Evolutionary conservation across 2,329 filamentous ascomycete species (phyloP).

Genomic region (Penicillium frequentans): DNA sequence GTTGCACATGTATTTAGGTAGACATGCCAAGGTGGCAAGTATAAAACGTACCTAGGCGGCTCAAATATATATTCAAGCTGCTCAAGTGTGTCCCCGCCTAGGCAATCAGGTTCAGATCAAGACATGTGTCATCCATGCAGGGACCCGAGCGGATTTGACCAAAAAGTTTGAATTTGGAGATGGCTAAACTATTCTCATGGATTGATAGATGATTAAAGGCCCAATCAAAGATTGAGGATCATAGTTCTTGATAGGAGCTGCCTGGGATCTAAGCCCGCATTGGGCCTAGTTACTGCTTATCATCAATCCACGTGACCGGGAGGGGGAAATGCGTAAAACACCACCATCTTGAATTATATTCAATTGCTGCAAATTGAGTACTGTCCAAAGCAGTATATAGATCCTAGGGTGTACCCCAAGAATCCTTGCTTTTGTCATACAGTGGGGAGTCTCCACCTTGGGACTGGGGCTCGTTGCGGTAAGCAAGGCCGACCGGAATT

Average conservation of each 20-base stretch:
- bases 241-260: not conserved
- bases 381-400: not conserved
- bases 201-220: not conserved
- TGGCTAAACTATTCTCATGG: not conserved
- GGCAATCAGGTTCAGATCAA: too few species aligned
- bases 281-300: not conserved
- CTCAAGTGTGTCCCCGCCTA: too few species aligned
- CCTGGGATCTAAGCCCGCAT: not conserved
- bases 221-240: not conserved
- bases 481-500: conserved; percentile 1
- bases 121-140: not conserved
- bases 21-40: too few species aligned
- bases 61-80: too few species aligned
- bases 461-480: not conserved
- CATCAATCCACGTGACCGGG: not conserved
- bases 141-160: not conserved
- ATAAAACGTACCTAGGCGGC: too few species aligned
- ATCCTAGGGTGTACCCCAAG: not conserved
- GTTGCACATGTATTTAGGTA: too few species aligned
- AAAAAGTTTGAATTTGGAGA: not conserved
- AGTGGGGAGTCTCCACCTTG: conserved; percentile 1
- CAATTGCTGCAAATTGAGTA: too few species aligned
- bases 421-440: not conserved
- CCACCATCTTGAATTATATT: not conserved
- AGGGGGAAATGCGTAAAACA: not conserved